Percentiles rank a stretch among this genome's conserved stretches.
Evolutionary conservation across 1,139 yeast genomes (phyloP).

Genomic region (Petasospora rhodanensis): DNA sequence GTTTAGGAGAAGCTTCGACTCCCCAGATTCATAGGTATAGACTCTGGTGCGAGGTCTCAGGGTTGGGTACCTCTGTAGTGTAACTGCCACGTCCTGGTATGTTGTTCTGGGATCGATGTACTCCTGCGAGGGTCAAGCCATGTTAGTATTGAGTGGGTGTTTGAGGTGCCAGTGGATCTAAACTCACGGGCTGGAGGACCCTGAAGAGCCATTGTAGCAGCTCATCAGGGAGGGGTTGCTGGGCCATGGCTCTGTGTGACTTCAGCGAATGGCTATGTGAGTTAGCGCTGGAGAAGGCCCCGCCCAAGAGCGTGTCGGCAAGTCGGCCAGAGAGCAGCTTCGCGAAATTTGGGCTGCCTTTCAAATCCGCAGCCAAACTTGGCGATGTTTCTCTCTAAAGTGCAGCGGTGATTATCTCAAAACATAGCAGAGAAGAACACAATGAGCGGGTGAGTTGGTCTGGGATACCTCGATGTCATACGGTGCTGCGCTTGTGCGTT

Average conservation of each 20-base stretch:
- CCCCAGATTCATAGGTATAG: slow-evolving; percentile 57
- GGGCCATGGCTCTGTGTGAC: too few species aligned
- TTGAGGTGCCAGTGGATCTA: too few species aligned
- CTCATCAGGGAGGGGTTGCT: slow-evolving; percentile 32
- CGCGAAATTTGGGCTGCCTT: too few species aligned
- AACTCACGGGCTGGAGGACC: slow-evolving; percentile 43
- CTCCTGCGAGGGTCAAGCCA: too few species aligned
- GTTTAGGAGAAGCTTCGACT: slow-evolving; percentile 54
- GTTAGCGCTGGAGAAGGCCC: too few species aligned
- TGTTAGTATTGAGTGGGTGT: slow-evolving; percentile 3
- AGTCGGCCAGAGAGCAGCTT: too few species aligned
- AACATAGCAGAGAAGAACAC: background rate
- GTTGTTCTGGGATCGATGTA: slow-evolving; percentile 42
- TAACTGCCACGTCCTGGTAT: slow-evolving; percentile 58
- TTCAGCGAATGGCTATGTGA: too few species aligned
- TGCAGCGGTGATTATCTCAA: too few species aligned
- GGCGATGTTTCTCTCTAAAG: too few species aligned
- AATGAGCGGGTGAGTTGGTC: slow-evolving; percentile 13
- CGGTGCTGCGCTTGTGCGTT: background rate
- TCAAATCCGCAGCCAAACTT: slow-evolving; percentile 9
- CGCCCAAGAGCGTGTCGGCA: too few species aligned
- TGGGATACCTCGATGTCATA: background rate
- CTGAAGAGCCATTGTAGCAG: slow-evolving; percentile 56
- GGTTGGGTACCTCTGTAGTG: slow-evolving; percentile 45
- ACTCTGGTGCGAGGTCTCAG: slow-evolving; percentile 70